A percentile compares a stretch with the other conserved stretches of the same genome.
phyloP scores from a whole-genome alignment of 129 eudicot species.

The Rutidosis leptorrhynchoides region DNA sequence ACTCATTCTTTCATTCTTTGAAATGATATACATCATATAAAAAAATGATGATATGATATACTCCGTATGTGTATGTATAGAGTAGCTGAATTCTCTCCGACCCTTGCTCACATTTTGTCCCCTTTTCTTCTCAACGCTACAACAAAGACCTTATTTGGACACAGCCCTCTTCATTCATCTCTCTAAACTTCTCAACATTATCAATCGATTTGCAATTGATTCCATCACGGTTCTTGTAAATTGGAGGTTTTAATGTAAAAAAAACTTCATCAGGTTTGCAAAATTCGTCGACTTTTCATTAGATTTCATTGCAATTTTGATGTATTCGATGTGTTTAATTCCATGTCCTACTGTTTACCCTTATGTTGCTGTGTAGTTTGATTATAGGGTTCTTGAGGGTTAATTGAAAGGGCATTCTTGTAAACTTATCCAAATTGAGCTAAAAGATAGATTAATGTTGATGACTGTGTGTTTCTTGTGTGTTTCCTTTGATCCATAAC shows the following conservation, averaged over 20 bases:
- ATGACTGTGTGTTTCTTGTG: conserved; percentile 24
- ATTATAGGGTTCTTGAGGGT: conserved; percentile 49
- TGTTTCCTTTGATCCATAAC: conserved; percentile 17
- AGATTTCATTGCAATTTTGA: conserved; percentile 30
- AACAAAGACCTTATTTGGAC: conserved; percentile 5
- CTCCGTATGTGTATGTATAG: background rate
- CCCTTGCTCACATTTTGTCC: conserved; percentile 50
- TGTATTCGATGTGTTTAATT: conserved; percentile 32
- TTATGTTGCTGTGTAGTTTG: conserved; percentile 18
- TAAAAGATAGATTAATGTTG: conserved; percentile 31
- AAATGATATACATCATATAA: conserved; percentile 12
- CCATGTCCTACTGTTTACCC: conserved; percentile 8
- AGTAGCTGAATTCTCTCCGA: conserved; percentile 69
- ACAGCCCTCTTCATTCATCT: conserved; percentile 24
- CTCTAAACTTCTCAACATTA: conserved; percentile 31
- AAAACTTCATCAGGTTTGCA: conserved; percentile 50
- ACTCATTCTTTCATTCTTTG: conserved; percentile 24
- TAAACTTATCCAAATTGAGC: conserved; percentile 22
- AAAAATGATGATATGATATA: too few species aligned
- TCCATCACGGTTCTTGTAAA: conserved; percentile 30
- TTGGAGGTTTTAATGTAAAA: conserved; percentile 28
- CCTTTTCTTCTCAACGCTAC: conserved; percentile 30
- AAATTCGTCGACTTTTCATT: conserved; percentile 26
- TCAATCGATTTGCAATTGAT: conserved; percentile 31
- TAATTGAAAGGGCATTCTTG: conserved; percentile 34